These are phyloP conservation scores for Monilinia aucupariae DNA, from an alignment of 2,329 filamentous ascomycete species.

Conservation along the genomic window DNA sequence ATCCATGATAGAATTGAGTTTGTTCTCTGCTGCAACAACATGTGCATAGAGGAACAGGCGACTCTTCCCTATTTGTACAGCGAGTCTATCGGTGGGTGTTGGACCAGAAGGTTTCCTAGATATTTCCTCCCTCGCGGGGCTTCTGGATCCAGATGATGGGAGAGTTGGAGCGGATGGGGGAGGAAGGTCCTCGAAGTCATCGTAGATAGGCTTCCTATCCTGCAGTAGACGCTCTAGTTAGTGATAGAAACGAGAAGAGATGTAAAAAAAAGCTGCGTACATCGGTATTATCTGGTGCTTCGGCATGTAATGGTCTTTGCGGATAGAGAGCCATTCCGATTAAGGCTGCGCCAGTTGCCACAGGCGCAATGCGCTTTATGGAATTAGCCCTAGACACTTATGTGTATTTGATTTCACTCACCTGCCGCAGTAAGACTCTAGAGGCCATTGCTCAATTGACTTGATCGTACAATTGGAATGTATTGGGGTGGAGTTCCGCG, in stretches of 20 bases:
- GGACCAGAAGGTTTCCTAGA: conserved; percentile 44
- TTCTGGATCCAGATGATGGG: conserved; percentile 22
- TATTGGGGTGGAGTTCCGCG: conserved; percentile 7
- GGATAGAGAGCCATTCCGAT: conserved; percentile 44
- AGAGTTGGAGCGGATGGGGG: conserved; percentile 32
- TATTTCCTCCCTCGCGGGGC: conserved; percentile 3
- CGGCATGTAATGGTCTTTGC: conserved; percentile 43
- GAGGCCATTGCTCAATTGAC: conserved; percentile 45
- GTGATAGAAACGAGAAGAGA: not conserved
- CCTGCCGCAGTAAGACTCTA: conserved; percentile 47
- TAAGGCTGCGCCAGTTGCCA: conserved; percentile 38
- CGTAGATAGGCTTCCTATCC: conserved; percentile 71
- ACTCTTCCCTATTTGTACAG: conserved; percentile 70
- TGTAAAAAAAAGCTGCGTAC: conserved; percentile 22
- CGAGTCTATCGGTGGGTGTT: conserved; percentile 84
- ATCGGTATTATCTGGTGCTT: conserved; percentile 36
- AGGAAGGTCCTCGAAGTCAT: conserved; percentile 51
- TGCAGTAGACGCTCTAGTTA: conserved; percentile 24
- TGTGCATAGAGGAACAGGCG: conserved; percentile 77
- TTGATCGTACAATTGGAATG: conserved; percentile 11
- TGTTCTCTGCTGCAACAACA: conserved; percentile 69
- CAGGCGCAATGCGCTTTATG: conserved; percentile 44
- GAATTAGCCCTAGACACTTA: conserved; percentile 25
- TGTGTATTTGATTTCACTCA: conserved; percentile 31
- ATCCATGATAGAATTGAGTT: conserved; percentile 77